Evolutionary conservation across 352 stramenopile species (phyloP), one percentile per base, ranked within the genome.

Genomic region (Phytophthora ramorum): DNA sequence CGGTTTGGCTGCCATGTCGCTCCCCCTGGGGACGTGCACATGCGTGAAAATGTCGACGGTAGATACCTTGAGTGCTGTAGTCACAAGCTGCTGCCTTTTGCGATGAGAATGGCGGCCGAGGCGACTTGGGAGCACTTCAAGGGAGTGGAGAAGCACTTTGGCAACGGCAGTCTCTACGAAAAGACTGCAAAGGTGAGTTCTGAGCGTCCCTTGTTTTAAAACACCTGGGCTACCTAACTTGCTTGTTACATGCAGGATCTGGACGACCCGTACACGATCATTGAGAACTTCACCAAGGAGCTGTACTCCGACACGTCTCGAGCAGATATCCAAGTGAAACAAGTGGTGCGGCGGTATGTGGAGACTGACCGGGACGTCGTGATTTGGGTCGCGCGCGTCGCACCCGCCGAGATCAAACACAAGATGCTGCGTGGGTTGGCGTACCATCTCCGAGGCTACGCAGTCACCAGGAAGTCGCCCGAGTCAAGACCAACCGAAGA

Each of bases 401-500:
- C 81, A 8, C 76, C 76, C 9, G 48, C 78, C 13, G 75, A 80
- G 64, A 78, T 90, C 61, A 69, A 72, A 28, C 58, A 79, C 46
- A 72, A 85, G 55, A 58, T 73, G 1, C 59, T 75, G 4, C 41
- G 48, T 13, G 37, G 66, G 7, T 41, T 67, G 71, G 20, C 63
- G 19, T 88, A 84, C 45, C 51, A 66, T 7, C 68, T 87, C 17
- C 63, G 77, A 19, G 76, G 78, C 16, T 87, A 85, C 63, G 76
- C 83, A 53, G 49, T 86, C 28, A 66, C 50, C 43, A 54, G 58
- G 7, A 44, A 47, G 6, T 54, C 65, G 6, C 17, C 44, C 6
- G 30, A 41, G 8, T 57, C 47, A 4, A 51, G 34, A 16, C 34
- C 49, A 0, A 38, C 55, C 3, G 26, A 28, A 19, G 35, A 47